A percentile compares a stretch with the other conserved stretches of the same genome.
phyloP scores from a whole-genome alignment of 2,329 filamentous ascomycete genomes.

The Tricladium varicosporioides region DNA sequence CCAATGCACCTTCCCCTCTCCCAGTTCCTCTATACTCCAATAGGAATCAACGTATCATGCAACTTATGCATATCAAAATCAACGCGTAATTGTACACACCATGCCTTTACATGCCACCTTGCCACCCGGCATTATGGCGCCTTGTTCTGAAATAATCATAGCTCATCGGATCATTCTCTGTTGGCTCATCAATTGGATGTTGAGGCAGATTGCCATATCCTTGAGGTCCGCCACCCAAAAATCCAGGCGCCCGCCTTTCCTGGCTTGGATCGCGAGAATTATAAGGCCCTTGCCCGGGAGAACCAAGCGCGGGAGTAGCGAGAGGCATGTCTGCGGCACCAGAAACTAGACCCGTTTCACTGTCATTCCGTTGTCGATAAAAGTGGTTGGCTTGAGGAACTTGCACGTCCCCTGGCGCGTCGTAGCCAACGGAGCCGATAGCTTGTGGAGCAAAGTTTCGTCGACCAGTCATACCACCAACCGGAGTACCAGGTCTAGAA shows the following conservation, averaged over 20 bases:
- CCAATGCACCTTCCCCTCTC: neutral
- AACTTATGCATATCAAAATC: neutral
- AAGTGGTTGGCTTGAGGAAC: neutral
- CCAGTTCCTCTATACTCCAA: neutral
- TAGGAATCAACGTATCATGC: no score
- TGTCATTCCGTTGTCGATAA: conserved; percentile 43
- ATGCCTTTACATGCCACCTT: neutral
- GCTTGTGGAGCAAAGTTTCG: neutral
- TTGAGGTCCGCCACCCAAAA: conserved; percentile 55
- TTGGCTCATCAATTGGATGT: conserved; percentile 41
- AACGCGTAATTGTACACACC: neutral
- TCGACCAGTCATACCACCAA: conserved; percentile 10
- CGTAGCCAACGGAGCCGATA: conserved; percentile 19
- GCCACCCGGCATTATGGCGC: conserved; percentile 16
- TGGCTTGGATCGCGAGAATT: conserved; percentile 35
- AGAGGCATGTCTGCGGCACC: conserved; percentile 53
- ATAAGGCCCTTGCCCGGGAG: neutral
- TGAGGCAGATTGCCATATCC: conserved; percentile 61
- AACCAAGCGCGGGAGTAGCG: conserved; percentile 28
- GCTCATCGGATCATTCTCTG: conserved; percentile 30
- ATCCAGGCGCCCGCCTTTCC: conserved; percentile 47
- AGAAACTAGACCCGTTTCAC: conserved; percentile 49
- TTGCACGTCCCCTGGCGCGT: conserved; percentile 26
- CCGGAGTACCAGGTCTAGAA: conserved; percentile 30
- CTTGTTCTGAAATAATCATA: conserved; percentile 34